A percentile compares a stretch with the other conserved stretches of the same genome.
phyloP scores from a whole-genome alignment of 441 rosid species.

The Populus hybrid region DNA sequence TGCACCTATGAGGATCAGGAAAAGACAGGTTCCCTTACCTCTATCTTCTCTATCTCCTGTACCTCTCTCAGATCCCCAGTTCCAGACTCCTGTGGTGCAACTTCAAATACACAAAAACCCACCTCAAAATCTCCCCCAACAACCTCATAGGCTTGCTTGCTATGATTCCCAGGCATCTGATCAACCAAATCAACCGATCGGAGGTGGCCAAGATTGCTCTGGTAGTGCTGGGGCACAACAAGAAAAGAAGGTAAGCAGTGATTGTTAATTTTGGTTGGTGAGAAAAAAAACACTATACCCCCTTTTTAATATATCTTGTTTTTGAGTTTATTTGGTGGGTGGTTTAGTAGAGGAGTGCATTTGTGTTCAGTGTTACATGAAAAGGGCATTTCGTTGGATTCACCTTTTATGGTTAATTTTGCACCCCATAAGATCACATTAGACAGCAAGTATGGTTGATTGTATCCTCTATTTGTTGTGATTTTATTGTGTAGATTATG shows the following conservation, averaged over 20 bases:
- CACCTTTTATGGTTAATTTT: conserved; percentile 24
- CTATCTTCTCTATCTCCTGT: conserved; percentile 71
- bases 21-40: conserved; percentile 68
- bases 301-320: conserved; percentile 3
- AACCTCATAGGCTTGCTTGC: conserved; percentile 19
- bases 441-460: not conserved
- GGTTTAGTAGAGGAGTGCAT: conserved; percentile 36
- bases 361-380: conserved; percentile 16
- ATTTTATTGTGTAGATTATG: conserved; percentile 19
- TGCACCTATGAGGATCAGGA: conserved; percentile 87
- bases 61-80: conserved; percentile 77
- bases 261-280: not conserved
- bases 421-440: conserved; percentile 21
- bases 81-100: conserved; percentile 46
- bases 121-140: conserved; percentile 6
- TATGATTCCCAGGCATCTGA: conserved; percentile 30
- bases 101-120: conserved; percentile 20
- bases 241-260: conserved; percentile 15
- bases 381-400: conserved; percentile 10
- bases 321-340: conserved; percentile 5
- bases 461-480: conserved; percentile 15
- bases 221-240: not conserved
- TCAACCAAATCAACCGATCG: conserved; percentile 39
- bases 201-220: conserved; percentile 13
- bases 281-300: not conserved